Evolutionary conservation across 1,284 basidiomycete species (phyloP).

Genomic region (Leccinum insolens): DNA sequence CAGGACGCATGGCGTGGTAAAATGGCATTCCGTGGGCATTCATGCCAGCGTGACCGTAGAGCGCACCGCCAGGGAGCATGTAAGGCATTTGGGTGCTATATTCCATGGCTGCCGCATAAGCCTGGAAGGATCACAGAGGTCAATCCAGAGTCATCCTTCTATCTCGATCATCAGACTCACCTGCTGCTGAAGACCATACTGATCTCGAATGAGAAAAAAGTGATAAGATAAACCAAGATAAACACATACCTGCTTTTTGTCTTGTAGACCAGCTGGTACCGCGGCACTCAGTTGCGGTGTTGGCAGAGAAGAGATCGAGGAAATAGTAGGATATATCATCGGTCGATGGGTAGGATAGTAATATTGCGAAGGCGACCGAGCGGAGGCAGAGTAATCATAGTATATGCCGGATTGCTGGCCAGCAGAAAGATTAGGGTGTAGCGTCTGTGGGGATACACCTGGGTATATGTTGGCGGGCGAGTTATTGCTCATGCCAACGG

Average conservation of each 20-base stretch:
- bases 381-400: constrained; percentile 58
- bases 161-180: constrained; percentile 39
- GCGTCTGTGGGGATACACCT: constrained; percentile 44
- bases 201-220: constrained; percentile 14
- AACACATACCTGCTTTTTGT: constrained; percentile 64
- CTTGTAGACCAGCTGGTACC: constrained; percentile 44
- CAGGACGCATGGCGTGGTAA: constrained; percentile 44
- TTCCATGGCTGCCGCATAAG: constrained; percentile 46
- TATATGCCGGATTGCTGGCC: constrained; percentile 57
- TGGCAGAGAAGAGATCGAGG: constrained; percentile 56
- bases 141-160: constrained; percentile 42
- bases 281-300: constrained; percentile 47
- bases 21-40: constrained; percentile 38
- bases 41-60: constrained; percentile 42
- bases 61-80: constrained; percentile 44
- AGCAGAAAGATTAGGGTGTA: constrained; percentile 47
- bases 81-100: constrained; percentile 52
- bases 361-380: constrained; percentile 57
- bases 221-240: constrained; percentile 4
- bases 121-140: constrained; percentile 45
- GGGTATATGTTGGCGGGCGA: constrained; percentile 53
- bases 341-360: constrained; percentile 62
- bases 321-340: constrained; percentile 57
- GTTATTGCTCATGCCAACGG: constrained; percentile 42
- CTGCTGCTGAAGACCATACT: constrained; percentile 58